These are phyloP conservation scores for Sporisorium iseilematis-ciliati DNA, from an alignment of 1,284 basidiomycete genomes.

Conservation along the genomic window DNA sequence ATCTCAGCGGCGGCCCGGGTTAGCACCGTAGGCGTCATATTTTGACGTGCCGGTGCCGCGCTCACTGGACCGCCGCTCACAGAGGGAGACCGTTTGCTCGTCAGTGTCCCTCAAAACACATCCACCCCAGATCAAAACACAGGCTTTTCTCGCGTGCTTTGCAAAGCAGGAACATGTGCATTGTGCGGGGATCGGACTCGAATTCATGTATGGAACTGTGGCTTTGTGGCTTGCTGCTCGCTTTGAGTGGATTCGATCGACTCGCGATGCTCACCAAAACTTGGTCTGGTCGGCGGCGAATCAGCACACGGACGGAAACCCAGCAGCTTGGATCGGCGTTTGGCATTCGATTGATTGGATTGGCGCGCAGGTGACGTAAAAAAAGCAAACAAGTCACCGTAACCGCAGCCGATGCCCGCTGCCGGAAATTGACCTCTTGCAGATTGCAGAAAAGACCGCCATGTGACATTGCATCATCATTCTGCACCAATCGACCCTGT, in stretches of 20 bases:
- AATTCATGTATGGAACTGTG: conserved; percentile 15
- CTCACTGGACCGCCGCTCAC: background rate
- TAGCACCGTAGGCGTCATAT: background rate
- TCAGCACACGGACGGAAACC: background rate
- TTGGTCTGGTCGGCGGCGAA: background rate
- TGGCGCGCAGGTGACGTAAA: conserved; percentile 9
- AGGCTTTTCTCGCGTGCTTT: background rate
- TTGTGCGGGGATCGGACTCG: conserved; percentile 8
- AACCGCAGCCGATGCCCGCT: conserved; percentile 4
- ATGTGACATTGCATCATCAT: conserved; percentile 14
- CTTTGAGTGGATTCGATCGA: background rate
- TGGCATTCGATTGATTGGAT: background rate
- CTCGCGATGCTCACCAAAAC: conserved; percentile 4
- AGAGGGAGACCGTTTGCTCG: background rate
- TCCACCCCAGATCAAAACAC: too few species aligned
- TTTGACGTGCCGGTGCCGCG: conserved; percentile 1
- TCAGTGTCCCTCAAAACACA: too few species aligned
- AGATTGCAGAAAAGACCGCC: background rate
- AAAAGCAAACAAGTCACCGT: background rate
- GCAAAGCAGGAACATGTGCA: conserved; percentile 4
- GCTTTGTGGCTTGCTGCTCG: conserved; percentile 16
- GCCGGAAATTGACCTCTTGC: background rate
- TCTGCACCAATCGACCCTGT: background rate
- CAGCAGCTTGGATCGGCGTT: background rate
- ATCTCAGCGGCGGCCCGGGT: background rate